Conservation (phyloP, 306 rosid species). For the Carpinus viminea region DNA sequence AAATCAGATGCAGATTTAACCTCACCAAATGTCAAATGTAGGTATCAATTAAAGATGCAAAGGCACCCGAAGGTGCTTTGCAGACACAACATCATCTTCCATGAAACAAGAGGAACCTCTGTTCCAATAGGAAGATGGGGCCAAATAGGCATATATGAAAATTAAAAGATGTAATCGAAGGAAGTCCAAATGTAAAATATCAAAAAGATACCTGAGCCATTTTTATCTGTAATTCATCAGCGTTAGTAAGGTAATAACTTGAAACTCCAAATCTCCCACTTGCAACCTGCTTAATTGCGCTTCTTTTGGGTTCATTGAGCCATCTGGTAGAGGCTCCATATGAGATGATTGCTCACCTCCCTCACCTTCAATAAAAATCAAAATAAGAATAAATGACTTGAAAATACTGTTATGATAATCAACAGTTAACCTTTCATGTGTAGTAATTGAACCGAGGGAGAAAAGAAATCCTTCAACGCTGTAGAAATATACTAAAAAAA, state of each 20-base stretch:
- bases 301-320: conserved; percentile 93
- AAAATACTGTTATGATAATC: neutral
- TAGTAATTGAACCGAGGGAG: neutral
- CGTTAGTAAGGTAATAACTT: conserved; percentile 94
- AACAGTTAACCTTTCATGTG: neutral
- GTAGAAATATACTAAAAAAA: neutral
- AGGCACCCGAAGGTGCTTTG: conserved; percentile 67
- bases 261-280: conserved; percentile 99
- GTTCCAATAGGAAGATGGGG: conserved; percentile 39
- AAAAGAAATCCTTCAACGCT: neutral
- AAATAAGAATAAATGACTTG: conserved; percentile 16
- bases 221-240: conserved; percentile 95
- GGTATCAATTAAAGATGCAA: conserved; percentile 49
- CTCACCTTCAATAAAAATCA: conserved; percentile 62
- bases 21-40: conserved; percentile 52
- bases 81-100: conserved; percentile 61
- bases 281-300: conserved; percentile 96
- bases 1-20: conserved; percentile 19
- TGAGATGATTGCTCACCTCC: conserved; percentile 99
- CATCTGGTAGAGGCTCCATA: conserved; percentile 91
- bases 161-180: conserved; percentile 9
- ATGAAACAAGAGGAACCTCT: conserved; percentile 50
- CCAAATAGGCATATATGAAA: conserved; percentile 21
- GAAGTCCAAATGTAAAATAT: conserved; percentile 2
- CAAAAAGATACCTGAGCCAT: conserved; percentile 90